Evolutionary conservation across 768 basidiomycete genomes (phyloP), one percentile per base, ranked within the genome.

Genomic region (Collybia nuda): DNA sequence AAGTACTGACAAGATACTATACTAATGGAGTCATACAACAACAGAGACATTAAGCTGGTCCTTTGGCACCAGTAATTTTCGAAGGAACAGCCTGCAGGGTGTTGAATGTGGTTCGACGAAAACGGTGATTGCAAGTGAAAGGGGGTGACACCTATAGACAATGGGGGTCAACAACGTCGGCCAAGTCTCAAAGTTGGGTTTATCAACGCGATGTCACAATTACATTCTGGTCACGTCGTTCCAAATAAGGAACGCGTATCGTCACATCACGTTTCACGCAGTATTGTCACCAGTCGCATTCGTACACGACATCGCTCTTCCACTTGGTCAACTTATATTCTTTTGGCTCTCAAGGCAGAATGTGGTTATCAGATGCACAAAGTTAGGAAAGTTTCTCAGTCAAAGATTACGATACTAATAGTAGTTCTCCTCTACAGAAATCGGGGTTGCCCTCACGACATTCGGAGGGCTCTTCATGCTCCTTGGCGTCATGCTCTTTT

Each of bases 391-490:
- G 8, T 15, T 15, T 36, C 21, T 11, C 17, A 19, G n/a, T 23
- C 40, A 22, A 36, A 43, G 26, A 24, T 40, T 43, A 6, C 12
- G 32, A 6, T 11, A 11, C 32, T 39, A 46, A 44, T 11, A 14
- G 9, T 53, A 49, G 50, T 48, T 18, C 5, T 32, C 22, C 9
- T 11, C 32, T 40, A 50, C 67, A 95, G 93, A 96, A 77, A 96
- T 97, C 59, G 93, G 96, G 59, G 95, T 98, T 51, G 95, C 93
- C 44, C 83, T 98, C 57, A 98, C 96, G 39, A 90, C 94, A 15
- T 97, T 97, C 61, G 97, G 97, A 47, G 86, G 80, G 35, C 76
- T 96, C 53, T 99, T 99, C 77, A 96, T 98, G 89, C 77, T 98
- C 62, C 78, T 99, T 35, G 97, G 97, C 22, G 86, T 99, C 38